Conservation (phyloP, 73 alveolate genomes). For the Effrenium voratum region DNA sequence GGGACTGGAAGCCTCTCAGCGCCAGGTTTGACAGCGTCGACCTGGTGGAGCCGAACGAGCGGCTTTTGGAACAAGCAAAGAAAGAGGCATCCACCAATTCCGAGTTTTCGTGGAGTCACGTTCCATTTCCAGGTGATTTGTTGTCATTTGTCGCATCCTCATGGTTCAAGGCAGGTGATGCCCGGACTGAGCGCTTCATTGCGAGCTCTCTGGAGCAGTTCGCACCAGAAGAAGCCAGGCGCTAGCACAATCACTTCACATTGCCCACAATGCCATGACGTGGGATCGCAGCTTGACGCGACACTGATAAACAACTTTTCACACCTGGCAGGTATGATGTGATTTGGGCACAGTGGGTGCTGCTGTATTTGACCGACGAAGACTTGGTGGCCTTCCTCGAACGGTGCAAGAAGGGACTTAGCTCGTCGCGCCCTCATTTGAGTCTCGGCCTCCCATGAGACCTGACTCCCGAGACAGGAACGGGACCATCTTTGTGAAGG, state of each 20-base stretch:
- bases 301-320: not conserved
- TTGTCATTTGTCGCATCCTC: too few species aligned
- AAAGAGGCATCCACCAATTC: too few species aligned
- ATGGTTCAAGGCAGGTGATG: not conserved
- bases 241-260: not conserved
- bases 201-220: conserved; percentile 55
- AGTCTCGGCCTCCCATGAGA: too few species aligned
- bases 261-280: not conserved
- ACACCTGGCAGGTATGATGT: conserved; percentile 31
- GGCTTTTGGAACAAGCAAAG: conserved; percentile 25
- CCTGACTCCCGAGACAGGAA: not conserved
- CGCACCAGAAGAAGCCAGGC: conserved; percentile 57
- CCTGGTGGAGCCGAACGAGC: conserved; percentile 32
- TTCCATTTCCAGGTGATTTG: too few species aligned
- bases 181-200: conserved; percentile 58
- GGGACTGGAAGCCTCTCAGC: not conserved
- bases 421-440: not conserved
- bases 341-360: conserved; percentile 92
- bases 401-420: conserved; percentile 78
- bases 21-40: conserved; percentile 44
- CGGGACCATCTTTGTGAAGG: conserved; percentile 67
- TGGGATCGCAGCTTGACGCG: not conserved
- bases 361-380: conserved; percentile 71
- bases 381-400: conserved; percentile 73
- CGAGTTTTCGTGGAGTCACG: too few species aligned